phyloP scores from a whole-genome alignment of 2,329 filamentous ascomycete genomes.

The Alternaria novae-zelandiae region DNA sequence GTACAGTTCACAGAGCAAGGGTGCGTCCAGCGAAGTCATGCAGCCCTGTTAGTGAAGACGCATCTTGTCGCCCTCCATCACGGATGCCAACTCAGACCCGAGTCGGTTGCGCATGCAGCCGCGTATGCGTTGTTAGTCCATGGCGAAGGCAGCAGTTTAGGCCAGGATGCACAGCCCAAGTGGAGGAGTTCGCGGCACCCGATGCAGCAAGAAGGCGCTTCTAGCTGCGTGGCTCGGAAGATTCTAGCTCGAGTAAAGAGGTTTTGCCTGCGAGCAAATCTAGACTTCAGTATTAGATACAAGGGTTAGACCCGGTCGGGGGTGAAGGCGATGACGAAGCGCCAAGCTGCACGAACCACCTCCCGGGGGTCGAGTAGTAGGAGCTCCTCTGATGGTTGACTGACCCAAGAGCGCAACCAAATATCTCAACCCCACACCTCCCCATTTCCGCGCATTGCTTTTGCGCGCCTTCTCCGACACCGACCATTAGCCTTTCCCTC shows the following conservation, averaged over 20 bases:
- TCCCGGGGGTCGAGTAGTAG: constrained; percentile 21
- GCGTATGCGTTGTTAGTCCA: constrained; percentile 40
- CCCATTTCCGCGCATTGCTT: constrained; percentile 9
- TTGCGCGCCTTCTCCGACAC: constrained; percentile 14
- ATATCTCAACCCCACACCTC: constrained; percentile 5
- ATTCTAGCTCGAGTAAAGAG: background rate
- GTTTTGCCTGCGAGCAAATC: background rate
- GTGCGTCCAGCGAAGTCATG: constrained; percentile 16
- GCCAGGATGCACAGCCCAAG: constrained; percentile 1
- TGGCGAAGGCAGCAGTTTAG: constrained; percentile 26
- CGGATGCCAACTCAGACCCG: constrained; percentile 32
- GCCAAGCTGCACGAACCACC: constrained; percentile 27
- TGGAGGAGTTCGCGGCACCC: constrained; percentile 1
- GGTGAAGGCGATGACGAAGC: constrained; percentile 38
- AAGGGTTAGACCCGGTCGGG: constrained; percentile 4
- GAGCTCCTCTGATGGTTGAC: constrained; percentile 23
- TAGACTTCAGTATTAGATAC: background rate
- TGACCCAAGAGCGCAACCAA: constrained; percentile 9
- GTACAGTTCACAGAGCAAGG: constrained; percentile 26
- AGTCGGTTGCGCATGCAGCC: constrained; percentile 42
- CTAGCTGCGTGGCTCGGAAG: constrained; percentile 5
- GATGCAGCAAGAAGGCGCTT: background rate
- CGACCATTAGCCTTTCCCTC: background rate
- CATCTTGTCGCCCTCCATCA: constrained; percentile 23
- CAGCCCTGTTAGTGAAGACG: constrained; percentile 23